A percentile compares a stretch with the other conserved stretches of the same genome.
Conservation (phyloP, 2,329 filamentous ascomycete genomes). For the Epichloe scottii region DNA sequence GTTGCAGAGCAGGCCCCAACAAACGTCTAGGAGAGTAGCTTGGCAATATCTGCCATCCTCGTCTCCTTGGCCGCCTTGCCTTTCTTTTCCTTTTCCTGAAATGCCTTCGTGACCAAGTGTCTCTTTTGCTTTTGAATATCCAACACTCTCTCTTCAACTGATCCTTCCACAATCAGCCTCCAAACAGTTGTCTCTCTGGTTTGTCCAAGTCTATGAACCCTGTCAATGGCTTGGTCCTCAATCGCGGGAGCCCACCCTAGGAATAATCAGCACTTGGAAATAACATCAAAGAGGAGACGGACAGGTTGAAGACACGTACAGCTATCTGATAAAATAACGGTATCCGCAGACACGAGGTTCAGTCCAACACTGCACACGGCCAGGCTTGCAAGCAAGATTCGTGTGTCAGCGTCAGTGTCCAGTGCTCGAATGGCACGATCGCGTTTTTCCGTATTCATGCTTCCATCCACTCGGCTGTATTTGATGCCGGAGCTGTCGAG, state of each 20-base stretch:
- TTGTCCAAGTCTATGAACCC: slow-evolving; percentile 77
- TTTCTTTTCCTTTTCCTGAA: slow-evolving; percentile 51
- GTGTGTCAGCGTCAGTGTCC: slow-evolving; percentile 52
- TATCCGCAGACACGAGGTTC: slow-evolving; percentile 76
- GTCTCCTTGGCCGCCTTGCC: slow-evolving; percentile 44
- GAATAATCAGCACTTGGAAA: slow-evolving; percentile 1
- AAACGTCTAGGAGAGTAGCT: slow-evolving; percentile 26
- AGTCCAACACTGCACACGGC: slow-evolving; percentile 75
- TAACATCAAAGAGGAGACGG: not conserved
- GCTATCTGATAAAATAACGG: slow-evolving; percentile 69
- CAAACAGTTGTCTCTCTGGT: slow-evolving; percentile 68
- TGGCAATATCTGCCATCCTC: slow-evolving; percentile 41
- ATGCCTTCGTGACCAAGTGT: slow-evolving; percentile 63
- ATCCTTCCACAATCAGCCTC: slow-evolving; percentile 67
- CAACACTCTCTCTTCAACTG: slow-evolving; percentile 70
- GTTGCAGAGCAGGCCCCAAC: not conserved
- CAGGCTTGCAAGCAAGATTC: slow-evolving; percentile 70
- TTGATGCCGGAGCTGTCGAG: slow-evolving; percentile 47
- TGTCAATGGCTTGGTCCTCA: slow-evolving; percentile 82
- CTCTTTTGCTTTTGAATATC: slow-evolving; percentile 70
- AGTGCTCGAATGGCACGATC: slow-evolving; percentile 59
- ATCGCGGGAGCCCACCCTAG: slow-evolving; percentile 81
- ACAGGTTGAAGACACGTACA: slow-evolving; percentile 31
- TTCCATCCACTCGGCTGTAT: slow-evolving; percentile 67
- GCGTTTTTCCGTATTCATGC: slow-evolving; percentile 58